These are phyloP conservation scores for Psilocybe azurescens DNA, from an alignment of 768 basidiomycete genomes.

Conservation along the genomic window DNA sequence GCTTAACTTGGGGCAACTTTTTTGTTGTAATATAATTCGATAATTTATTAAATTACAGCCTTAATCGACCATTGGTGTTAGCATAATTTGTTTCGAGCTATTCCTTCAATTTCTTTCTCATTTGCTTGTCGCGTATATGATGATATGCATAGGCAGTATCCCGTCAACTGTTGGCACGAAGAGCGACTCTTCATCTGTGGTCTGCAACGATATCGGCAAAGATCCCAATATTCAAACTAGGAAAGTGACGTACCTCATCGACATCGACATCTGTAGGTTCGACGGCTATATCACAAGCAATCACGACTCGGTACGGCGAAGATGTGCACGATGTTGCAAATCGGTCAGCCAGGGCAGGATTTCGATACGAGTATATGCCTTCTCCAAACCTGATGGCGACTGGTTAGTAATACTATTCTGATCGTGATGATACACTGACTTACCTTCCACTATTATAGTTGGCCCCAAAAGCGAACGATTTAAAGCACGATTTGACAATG, in stretches of 20 bases:
- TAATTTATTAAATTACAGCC: conserved; percentile 3
- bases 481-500: conserved; percentile 62
- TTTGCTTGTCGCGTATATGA: conserved; percentile 52
- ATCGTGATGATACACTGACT: conserved; percentile 16
- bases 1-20: background rate
- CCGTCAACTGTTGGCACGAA: conserved; percentile 60
- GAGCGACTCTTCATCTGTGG: conserved; percentile 52
- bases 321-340: conserved; percentile 70
- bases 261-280: conserved; percentile 36
- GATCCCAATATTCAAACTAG: background rate
- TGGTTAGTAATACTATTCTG: conserved; percentile 10
- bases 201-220: conserved; percentile 33
- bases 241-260: conserved; percentile 30
- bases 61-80: conserved; percentile 9
- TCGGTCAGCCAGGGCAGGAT: conserved; percentile 60
- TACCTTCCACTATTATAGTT: conserved; percentile 60
- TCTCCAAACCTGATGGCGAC: conserved; percentile 49
- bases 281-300: conserved; percentile 61
- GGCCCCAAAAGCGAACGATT: conserved; percentile 59
- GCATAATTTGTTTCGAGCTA: conserved; percentile 13
- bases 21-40: background rate
- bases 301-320: conserved; percentile 70
- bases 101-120: conserved; percentile 2
- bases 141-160: conserved; percentile 60
- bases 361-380: conserved; percentile 67